These are phyloP conservation scores for Entamoeba moshkovskii DNA, from an alignment of 208 protist species.

Conservation along the genomic window DNA sequence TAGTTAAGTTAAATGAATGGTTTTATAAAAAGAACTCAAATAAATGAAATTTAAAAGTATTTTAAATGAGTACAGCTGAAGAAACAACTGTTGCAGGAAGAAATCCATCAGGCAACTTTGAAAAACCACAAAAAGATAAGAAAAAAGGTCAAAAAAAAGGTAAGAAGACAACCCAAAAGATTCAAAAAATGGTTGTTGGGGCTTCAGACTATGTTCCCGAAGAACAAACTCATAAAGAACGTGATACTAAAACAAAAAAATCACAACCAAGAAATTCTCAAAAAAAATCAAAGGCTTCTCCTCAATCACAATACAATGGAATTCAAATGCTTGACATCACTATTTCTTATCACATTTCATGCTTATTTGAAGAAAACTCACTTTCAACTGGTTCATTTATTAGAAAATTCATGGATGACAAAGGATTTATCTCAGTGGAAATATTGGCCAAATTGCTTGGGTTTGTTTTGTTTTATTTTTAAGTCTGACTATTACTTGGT, in stretches of 20 bases:
- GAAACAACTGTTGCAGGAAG: not conserved
- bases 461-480: not conserved
- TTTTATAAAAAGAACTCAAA: too few relatives aligned
- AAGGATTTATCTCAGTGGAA: not conserved
- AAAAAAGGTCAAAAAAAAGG: not conserved
- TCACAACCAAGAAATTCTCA: not conserved
- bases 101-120: not conserved
- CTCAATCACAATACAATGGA: not conserved
- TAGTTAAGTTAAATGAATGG: too few relatives aligned
- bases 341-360: not conserved
- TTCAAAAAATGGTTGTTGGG: not conserved
- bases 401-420: not conserved
- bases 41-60: too few relatives aligned
- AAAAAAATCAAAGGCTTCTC: not conserved
- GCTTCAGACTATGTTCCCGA: not conserved
- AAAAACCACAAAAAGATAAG: not conserved
- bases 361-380: not conserved
- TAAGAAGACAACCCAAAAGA: not conserved
- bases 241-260: not conserved
- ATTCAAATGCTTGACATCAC: not conserved
- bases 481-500: too few relatives aligned
- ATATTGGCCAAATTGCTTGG: not conserved
- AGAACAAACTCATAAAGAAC: not conserved
- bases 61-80: not conserved
- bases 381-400: not conserved